Evolutionary conservation across 2,329 filamentous ascomycete species (phyloP).

Genomic region (Basipetospora sp.): DNA sequence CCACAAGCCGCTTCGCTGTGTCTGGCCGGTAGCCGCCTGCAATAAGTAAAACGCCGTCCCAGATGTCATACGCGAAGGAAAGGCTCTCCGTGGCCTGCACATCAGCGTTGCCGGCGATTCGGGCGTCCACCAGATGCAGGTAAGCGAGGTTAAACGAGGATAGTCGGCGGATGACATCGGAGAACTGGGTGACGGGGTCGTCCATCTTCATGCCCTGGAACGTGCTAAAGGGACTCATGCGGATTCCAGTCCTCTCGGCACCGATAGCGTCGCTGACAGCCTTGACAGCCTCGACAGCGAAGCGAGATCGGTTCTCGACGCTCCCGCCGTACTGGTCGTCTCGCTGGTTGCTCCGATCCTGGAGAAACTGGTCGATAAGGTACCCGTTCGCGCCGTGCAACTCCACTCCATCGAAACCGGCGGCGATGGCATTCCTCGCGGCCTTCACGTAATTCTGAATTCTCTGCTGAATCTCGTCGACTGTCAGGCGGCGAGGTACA

Average conservation of each 20-base stretch:
- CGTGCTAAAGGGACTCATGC: constrained; percentile 43
- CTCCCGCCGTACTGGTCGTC: constrained; percentile 38
- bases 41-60: constrained; percentile 18
- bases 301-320: constrained; percentile 35
- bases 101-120: constrained; percentile 30
- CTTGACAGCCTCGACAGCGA: constrained; percentile 35
- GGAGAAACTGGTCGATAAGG: constrained; percentile 45
- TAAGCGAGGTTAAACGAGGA: constrained; percentile 41
- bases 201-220: constrained; percentile 52
- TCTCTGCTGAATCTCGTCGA: constrained; percentile 46
- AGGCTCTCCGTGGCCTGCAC: constrained; percentile 19
- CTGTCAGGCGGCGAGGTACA: constrained; percentile 48
- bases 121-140: constrained; percentile 46
- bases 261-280: constrained; percentile 28
- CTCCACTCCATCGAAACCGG: constrained; percentile 60
- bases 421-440: constrained; percentile 38
- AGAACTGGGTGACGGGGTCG: constrained; percentile 49
- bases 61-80: constrained; percentile 21
- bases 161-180: constrained; percentile 36
- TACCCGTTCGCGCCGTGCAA: constrained; percentile 44
- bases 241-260: constrained; percentile 36
- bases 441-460: constrained; percentile 42
- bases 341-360: constrained; percentile 32
- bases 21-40: constrained; percentile 19
- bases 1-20: constrained; percentile 14